Percentiles rank a stretch among this genome's conserved stretches.
These are phyloP conservation scores for Russula compacta DNA, from an alignment of 768 basidiomycete genomes.

Conservation along the genomic window DNA sequence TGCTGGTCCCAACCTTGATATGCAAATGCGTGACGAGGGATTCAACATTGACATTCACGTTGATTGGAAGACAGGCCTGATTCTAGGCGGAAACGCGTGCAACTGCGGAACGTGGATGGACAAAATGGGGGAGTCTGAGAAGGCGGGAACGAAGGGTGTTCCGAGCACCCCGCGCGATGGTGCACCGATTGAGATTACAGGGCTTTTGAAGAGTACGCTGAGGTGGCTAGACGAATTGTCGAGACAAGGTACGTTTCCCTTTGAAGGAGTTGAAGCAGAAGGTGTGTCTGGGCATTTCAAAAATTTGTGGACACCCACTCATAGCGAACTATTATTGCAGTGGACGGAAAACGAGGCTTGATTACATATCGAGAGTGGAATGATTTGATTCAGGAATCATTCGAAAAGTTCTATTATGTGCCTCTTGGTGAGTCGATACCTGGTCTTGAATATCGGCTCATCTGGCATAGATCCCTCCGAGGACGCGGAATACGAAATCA, in stretches of 20 bases:
- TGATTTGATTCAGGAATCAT: constrained; percentile 72
- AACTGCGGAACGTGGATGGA: constrained; percentile 99
- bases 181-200: constrained; percentile 92
- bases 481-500: constrained; percentile 62
- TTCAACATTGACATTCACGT: constrained; percentile 90
- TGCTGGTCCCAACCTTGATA: constrained; percentile 93
- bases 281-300: constrained; percentile 39
- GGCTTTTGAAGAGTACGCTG: constrained; percentile 85
- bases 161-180: constrained; percentile 98
- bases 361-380: constrained; percentile 91
- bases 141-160: constrained; percentile 87
- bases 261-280: constrained; percentile 75
- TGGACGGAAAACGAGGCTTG: constrained; percentile 54
- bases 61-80: constrained; percentile 92
- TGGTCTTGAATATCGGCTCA: neutral
- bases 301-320: neutral
- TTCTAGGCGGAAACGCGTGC: constrained; percentile 73
- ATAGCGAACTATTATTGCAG: constrained; percentile 31
- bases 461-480: constrained; percentile 48
- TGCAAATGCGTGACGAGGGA: constrained; percentile 89
- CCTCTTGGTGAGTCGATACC: constrained; percentile 49
- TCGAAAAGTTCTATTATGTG: constrained; percentile 87
- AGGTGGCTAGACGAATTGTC: constrained; percentile 77
- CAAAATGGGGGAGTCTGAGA: constrained; percentile 92
- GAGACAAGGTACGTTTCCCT: constrained; percentile 65